Evolutionary conservation across 169 alveolate genomes (phyloP).

Genomic region (Eimeria mitis): DNA sequence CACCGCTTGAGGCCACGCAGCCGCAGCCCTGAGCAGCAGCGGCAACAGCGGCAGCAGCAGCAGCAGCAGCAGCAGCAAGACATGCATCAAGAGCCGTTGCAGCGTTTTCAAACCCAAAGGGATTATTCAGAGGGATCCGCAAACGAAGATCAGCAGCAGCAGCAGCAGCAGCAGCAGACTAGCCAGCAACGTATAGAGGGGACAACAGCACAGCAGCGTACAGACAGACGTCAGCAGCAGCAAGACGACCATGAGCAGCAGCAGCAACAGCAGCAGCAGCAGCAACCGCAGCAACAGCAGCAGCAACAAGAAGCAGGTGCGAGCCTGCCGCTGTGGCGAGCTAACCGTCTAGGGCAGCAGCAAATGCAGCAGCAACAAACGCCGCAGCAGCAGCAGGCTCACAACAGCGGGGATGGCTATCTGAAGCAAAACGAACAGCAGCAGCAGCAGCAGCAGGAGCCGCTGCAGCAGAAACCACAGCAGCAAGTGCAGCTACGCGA

Average conservation of each 20-base stretch:
- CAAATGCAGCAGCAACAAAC: background rate
- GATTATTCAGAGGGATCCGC: no score
- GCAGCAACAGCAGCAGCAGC: background rate
- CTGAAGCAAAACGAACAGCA: background rate
- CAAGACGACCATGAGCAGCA: background rate
- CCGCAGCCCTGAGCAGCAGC: background rate
- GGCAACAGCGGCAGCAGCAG: background rate
- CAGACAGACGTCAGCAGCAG: background rate
- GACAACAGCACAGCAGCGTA: background rate
- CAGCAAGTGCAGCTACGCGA: background rate
- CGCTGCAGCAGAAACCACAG: background rate
- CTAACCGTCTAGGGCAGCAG: background rate
- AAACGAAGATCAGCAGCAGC: background rate
- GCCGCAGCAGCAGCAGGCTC: background rate
- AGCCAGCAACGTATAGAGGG: background rate
- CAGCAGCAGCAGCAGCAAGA: background rate
- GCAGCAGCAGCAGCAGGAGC: constrained; percentile 10
- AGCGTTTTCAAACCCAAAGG: background rate
- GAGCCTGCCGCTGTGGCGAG: background rate
- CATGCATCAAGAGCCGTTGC: background rate
- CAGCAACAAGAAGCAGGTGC: background rate
- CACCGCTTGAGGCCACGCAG: background rate
- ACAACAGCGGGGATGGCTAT: background rate
- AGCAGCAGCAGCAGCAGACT: constrained; percentile 14
- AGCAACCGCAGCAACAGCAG: no score